Evolutionary conservation across 225 moss, liverwort and hornwort species (phyloP).

Genomic region (Pseudoscleropodium purum): DNA sequence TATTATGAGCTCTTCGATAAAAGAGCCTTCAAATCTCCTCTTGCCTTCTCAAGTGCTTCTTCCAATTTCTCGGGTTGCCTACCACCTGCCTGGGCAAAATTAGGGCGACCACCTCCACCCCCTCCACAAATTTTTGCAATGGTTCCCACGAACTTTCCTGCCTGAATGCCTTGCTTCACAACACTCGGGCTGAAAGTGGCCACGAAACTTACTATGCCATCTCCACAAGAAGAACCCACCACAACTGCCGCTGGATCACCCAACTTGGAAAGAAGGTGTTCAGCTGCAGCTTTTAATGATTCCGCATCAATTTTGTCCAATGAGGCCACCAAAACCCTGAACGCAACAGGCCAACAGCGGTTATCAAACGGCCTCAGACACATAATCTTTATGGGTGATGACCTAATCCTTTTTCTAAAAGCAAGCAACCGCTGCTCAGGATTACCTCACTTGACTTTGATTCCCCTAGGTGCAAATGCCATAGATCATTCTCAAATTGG

Average conservation of each 20-base stretch:
- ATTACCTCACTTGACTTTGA: background rate
- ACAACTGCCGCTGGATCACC: constrained; percentile 87
- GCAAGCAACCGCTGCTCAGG: background rate
- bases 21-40: constrained; percentile 40
- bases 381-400: no score
- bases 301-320: constrained; percentile 61
- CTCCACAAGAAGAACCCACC: constrained; percentile 64
- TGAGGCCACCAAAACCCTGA: constrained; percentile 71
- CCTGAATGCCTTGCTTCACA: constrained; percentile 61
- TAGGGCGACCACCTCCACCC: constrained; percentile 78
- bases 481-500: background rate
- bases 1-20: constrained; percentile 27
- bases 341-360: background rate
- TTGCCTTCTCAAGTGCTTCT: constrained; percentile 62
- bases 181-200: constrained; percentile 72
- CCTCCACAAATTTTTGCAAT: constrained; percentile 81
- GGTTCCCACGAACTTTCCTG: constrained; percentile 72
- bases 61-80: constrained; percentile 69
- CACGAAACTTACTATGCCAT: constrained; percentile 69
- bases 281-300: constrained; percentile 70
- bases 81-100: constrained; percentile 92
- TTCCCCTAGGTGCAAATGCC: background rate
- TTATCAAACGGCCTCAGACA: background rate
- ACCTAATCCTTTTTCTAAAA: background rate
- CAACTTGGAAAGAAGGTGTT: constrained; percentile 61